phyloP scores from a whole-genome alignment of 108 stramenopile genomes.

The Cyclotella cryptica region DNA sequence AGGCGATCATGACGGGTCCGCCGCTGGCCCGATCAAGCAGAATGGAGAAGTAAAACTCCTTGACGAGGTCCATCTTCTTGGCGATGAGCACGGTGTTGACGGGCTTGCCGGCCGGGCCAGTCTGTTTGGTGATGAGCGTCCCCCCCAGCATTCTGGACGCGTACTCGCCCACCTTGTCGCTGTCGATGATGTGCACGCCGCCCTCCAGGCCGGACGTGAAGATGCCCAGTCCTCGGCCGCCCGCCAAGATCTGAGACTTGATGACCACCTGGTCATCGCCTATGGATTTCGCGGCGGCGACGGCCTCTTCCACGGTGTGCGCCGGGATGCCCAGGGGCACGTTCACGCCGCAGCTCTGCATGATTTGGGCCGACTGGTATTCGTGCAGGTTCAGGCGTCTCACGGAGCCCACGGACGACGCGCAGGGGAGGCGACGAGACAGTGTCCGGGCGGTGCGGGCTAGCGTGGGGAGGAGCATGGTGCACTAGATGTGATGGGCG shows the following conservation, averaged over 20 bases:
- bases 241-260: conserved; percentile 88
- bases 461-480: no score
- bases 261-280: conserved; percentile 70
- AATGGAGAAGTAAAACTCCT: conserved; percentile 85
- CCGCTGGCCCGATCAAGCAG: conserved; percentile 77
- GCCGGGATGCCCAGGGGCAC: conserved; percentile 67
- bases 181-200: conserved; percentile 82
- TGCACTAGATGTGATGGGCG: no score
- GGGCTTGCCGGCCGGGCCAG: conserved; percentile 42
- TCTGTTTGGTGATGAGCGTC: conserved; percentile 86
- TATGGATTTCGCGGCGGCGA: conserved; percentile 56
- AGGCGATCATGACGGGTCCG: conserved; percentile 83
- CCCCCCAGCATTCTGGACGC: conserved; percentile 83
- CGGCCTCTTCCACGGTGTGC: conserved; percentile 76
- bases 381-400: conserved; percentile 80
- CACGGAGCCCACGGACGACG: conserved; percentile 34
- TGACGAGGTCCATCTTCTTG: conserved; percentile 78
- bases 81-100: conserved; percentile 68
- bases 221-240: conserved; percentile 83
- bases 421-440: neutral
- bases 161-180: conserved; percentile 59
- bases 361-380: conserved; percentile 76
- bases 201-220: conserved; percentile 88
- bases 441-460: no score
- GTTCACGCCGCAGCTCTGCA: conserved; percentile 70